Evolutionary conservation across 345 rosid species (phyloP).

Genomic region (Citrus unshiu): DNA sequence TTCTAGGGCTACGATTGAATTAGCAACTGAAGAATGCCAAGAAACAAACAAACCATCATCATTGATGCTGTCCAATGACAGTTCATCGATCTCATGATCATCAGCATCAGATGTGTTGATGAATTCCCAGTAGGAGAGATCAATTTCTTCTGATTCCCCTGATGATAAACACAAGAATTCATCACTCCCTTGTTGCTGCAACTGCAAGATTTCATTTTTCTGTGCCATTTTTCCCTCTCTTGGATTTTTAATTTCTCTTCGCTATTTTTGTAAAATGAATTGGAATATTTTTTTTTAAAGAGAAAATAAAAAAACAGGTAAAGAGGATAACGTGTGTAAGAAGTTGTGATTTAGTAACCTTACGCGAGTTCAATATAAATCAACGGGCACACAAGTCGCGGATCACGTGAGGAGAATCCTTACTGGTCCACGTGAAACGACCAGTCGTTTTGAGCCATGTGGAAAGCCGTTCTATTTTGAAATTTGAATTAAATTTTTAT

Average conservation of each 20-base stretch:
- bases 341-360: neutral
- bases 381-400: neutral
- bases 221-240: neutral
- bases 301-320: fast-evolving
- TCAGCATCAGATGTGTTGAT: constrained; percentile 27
- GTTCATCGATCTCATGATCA: neutral
- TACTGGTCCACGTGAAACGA: neutral
- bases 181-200: constrained; percentile 2
- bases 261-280: neutral
- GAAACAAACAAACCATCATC: constrained; percentile 12
- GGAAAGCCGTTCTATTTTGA: neutral
- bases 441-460: neutral
- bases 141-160: constrained; percentile 2
- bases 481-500: neutral
- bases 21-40: constrained; percentile 18
- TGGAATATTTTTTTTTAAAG: too few species aligned
- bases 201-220: neutral
- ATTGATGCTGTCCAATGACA: neutral
- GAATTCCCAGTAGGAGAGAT: constrained; percentile 39
- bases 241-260: neutral
- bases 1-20: neutral
- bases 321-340: neutral
- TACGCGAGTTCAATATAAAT: neutral
- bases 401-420: neutral
- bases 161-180: constrained; percentile 8